These are phyloP conservation scores for Erodium trifolium DNA, from an alignment of 441 rosid genomes.

Conservation along the genomic window DNA sequence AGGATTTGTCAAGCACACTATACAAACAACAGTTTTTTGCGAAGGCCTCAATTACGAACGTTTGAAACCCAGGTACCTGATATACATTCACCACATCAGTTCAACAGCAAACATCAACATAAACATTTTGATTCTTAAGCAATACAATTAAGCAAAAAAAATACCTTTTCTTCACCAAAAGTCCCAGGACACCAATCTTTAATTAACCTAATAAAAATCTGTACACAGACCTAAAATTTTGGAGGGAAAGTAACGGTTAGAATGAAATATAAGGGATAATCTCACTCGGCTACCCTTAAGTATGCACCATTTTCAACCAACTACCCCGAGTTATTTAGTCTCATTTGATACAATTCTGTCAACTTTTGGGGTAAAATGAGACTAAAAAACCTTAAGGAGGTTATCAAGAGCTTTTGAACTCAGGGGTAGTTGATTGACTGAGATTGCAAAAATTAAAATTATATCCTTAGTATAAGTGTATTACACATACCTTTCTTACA, in stretches of 20 bases:
- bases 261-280: not conserved
- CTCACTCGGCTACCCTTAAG: too few relatives aligned
- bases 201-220: constrained; percentile 23
- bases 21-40: constrained; percentile 23
- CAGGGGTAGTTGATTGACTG: too few relatives aligned
- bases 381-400: too few relatives aligned
- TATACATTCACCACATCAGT: constrained; percentile 3
- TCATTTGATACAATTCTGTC: too few relatives aligned
- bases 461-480: not conserved
- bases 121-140: not conserved
- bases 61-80: constrained; percentile 26
- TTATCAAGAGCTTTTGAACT: too few relatives aligned
- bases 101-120: not conserved
- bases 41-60: constrained; percentile 20
- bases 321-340: too few relatives aligned
- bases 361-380: too few relatives aligned
- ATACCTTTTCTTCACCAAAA: constrained; percentile 23
- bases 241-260: not conserved
- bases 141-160: constrained; percentile 4
- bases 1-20: constrained; percentile 26
- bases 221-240: constrained; percentile 20
- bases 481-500: constrained; percentile 21
- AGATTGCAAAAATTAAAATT: too few relatives aligned
- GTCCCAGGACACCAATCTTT: constrained; percentile 26
- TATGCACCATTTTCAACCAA: too few relatives aligned